Conservation (phyloP, 2,329 filamentous ascomycete species). For the Cladosporium oxysporum region DNA sequence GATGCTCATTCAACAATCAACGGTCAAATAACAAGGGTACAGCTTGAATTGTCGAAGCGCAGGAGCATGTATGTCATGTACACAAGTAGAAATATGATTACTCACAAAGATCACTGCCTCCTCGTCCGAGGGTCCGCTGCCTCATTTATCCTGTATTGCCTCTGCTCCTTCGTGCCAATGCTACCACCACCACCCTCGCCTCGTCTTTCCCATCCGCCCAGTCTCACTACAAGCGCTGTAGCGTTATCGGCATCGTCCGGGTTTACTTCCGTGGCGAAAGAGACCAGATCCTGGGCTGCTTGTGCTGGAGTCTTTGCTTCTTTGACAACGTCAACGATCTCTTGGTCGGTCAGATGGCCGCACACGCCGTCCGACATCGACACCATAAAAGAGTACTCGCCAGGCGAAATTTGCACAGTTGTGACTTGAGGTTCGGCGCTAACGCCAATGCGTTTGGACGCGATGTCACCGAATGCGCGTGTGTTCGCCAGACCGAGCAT, state of each 20-base stretch:
- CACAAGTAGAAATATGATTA: background rate
- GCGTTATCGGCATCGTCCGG: conserved; percentile 63
- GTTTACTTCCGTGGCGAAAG: conserved; percentile 84
- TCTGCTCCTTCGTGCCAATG: conserved; percentile 86
- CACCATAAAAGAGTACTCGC: conserved; percentile 86
- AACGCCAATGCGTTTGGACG: conserved; percentile 87
- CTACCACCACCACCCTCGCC: conserved; percentile 86
- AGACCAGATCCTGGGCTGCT: conserved; percentile 74
- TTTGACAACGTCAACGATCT: conserved; percentile 94
- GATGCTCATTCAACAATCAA: too few relatives aligned
- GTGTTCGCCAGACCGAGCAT: conserved; percentile 93
- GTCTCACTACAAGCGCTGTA: conserved; percentile 62
- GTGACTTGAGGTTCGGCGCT: conserved; percentile 89
- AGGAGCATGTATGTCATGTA: background rate
- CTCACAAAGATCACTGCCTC: conserved; percentile 41
- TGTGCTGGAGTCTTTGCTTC: conserved; percentile 90
- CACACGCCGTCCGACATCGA: conserved; percentile 88
- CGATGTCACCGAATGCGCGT: conserved; percentile 89
- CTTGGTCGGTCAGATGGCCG: conserved; percentile 83
- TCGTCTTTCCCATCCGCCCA: conserved; percentile 68
- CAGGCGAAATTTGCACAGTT: conserved; percentile 74
- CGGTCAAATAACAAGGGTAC: too few relatives aligned
- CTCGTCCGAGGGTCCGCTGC: conserved; percentile 77
- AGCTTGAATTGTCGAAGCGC: background rate
- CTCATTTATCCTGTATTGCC: conserved; percentile 79